Conservation (phyloP, 352 stramenopile genomes). For the Salisapilia sapeloensis region DNA sequence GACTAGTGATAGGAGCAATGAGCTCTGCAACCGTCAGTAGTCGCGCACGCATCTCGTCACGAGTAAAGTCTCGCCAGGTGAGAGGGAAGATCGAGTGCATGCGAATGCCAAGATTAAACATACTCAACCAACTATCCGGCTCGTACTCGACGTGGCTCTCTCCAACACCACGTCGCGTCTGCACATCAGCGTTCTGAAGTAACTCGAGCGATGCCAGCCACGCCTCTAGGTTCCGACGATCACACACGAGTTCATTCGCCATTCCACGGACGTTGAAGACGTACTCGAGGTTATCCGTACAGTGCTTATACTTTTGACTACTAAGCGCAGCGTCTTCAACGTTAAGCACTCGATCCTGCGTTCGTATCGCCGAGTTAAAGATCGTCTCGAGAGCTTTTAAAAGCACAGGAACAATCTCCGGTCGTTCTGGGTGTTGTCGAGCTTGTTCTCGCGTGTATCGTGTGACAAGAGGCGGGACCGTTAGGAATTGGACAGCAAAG, state of each 20-base stretch:
- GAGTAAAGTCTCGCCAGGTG: slow-evolving; percentile 49
- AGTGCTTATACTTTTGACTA: slow-evolving; percentile 84
- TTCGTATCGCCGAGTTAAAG: slow-evolving; percentile 30
- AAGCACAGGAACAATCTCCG: slow-evolving; percentile 45
- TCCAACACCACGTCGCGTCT: slow-evolving; percentile 45
- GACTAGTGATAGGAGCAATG: slow-evolving; percentile 23
- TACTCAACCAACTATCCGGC: slow-evolving; percentile 75
- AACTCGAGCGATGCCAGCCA: slow-evolving; percentile 57
- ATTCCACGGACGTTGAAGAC: slow-evolving; percentile 66
- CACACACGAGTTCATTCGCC: slow-evolving; percentile 61
- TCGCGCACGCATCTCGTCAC: slow-evolving; percentile 12
- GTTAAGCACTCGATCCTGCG: slow-evolving; percentile 22
- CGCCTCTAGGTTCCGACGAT: slow-evolving; percentile 37
- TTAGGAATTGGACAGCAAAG: slow-evolving; percentile 78
- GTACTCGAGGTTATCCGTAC: slow-evolving; percentile 76
- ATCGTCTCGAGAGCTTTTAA: slow-evolving; percentile 41
- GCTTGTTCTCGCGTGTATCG: slow-evolving; percentile 53
- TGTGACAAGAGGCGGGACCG: slow-evolving; percentile 61
- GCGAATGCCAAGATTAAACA: slow-evolving; percentile 81
- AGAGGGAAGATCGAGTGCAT: slow-evolving; percentile 73
- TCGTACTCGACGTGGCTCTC: slow-evolving; percentile 79
- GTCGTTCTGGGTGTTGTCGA: slow-evolving; percentile 19
- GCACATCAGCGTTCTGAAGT: slow-evolving; percentile 58
- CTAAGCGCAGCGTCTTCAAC: slow-evolving; percentile 60
- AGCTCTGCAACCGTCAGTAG: slow-evolving; percentile 18